phyloP scores from a whole-genome alignment of 2,329 filamentous ascomycete species.

The Diatrype stigma region DNA sequence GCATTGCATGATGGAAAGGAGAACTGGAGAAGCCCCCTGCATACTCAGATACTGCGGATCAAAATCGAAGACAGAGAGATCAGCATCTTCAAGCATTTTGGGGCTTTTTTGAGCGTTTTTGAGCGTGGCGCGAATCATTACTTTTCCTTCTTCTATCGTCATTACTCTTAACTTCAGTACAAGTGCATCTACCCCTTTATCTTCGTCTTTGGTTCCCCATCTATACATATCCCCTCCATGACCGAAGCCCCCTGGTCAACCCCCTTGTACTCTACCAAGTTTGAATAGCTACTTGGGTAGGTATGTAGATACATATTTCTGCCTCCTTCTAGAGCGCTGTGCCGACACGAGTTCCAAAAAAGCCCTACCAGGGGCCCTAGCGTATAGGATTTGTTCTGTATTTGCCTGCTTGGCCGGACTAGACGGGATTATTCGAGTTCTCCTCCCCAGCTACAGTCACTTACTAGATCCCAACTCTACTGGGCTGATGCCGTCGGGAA shows the following conservation, averaged over 20 bases:
- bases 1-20: too few species aligned
- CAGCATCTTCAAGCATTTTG: too few species aligned
- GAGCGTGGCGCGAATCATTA: background rate
- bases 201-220: too few species aligned
- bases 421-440: background rate
- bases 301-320: too few species aligned
- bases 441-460: background rate
- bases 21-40: too few species aligned
- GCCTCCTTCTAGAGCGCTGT: background rate
- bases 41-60: too few species aligned
- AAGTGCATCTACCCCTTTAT: background rate
- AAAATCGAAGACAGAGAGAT: too few species aligned
- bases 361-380: background rate
- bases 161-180: background rate
- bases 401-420: background rate
- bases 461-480: conserved; percentile 7
- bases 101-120: background rate
- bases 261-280: too few species aligned
- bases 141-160: background rate
- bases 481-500: conserved; percentile 26
- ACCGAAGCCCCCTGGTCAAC: background rate
- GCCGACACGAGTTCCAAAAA: background rate
- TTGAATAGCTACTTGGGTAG: too few species aligned
- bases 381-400: too few species aligned
- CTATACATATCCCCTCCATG: too few species aligned